These are phyloP conservation scores for Casuarina equisetifolia DNA, from an alignment of 306 rosid species.

Conservation along the genomic window DNA sequence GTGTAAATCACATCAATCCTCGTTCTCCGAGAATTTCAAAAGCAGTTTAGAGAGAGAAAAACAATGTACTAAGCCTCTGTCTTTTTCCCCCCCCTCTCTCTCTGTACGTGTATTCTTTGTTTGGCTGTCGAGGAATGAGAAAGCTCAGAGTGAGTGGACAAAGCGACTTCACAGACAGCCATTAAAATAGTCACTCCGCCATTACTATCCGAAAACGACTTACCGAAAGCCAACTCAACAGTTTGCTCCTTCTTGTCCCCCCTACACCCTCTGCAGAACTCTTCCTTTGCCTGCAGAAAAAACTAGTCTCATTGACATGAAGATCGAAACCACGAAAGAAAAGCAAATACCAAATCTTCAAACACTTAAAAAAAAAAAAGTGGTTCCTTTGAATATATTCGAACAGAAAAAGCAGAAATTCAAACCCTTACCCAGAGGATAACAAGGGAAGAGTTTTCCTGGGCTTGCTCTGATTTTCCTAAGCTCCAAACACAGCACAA, in stretches of 20 bases:
- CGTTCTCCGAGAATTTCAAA: constrained; percentile 30
- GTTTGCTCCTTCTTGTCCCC: constrained; percentile 22
- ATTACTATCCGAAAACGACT: constrained; percentile 79
- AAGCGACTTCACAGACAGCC: constrained; percentile 20
- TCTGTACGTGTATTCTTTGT: neutral
- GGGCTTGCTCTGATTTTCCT: neutral
- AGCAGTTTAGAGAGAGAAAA: constrained; percentile 39
- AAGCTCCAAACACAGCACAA: constrained; percentile 11
- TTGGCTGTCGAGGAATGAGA: constrained; percentile 32
- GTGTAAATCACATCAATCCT: constrained; percentile 42
- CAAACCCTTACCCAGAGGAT: constrained; percentile 1
- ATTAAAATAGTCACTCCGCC: constrained; percentile 8
- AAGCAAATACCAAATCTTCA: neutral
- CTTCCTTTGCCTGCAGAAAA: neutral
- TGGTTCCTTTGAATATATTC: neutral
- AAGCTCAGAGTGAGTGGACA: constrained; percentile 33
- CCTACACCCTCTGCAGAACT: neutral
- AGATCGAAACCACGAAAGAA: neutral
- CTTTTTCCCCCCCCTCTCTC: neutral
- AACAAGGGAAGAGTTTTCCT: neutral
- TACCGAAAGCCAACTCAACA: constrained; percentile 51
- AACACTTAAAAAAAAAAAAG: neutral
- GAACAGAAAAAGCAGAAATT: neutral
- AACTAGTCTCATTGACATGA: neutral
- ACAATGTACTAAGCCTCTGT: neutral